phyloP scores from a whole-genome alignment of 208 protist genomes.

The Endotrypanum monterogeii region DNA sequence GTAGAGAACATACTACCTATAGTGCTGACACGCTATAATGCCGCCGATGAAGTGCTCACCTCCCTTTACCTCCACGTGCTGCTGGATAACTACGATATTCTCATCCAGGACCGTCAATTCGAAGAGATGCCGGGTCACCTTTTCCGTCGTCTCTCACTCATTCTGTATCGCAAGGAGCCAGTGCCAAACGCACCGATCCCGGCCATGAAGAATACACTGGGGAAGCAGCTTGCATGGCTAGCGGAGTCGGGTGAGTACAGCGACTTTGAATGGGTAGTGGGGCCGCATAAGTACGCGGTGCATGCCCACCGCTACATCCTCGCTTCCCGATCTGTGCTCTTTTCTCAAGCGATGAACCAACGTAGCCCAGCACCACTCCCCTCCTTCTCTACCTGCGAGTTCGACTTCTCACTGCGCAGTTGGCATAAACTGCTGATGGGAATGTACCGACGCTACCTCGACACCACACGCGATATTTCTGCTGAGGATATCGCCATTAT shows the following conservation, averaged over 20 bases:
- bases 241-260: constrained; percentile 87
- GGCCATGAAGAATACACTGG: constrained; percentile 69
- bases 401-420: constrained; percentile 83
- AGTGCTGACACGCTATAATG: constrained; percentile 84
- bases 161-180: constrained; percentile 67
- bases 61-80: constrained; percentile 83
- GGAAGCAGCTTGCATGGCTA: constrained; percentile 78
- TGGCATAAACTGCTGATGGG: constrained; percentile 79
- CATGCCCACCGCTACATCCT: constrained; percentile 83
- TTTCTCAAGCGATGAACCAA: constrained; percentile 71
- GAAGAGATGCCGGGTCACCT: constrained; percentile 90
- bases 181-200: constrained; percentile 71
- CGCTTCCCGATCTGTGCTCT: constrained; percentile 81
- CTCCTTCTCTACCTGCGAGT: constrained; percentile 56
- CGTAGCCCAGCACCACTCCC: constrained; percentile 49
- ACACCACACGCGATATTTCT: constrained; percentile 65
- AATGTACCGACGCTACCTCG: constrained; percentile 82
- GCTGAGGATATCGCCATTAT: constrained; percentile 86
- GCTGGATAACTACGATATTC: constrained; percentile 81
- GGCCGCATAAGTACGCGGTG: constrained; percentile 67
- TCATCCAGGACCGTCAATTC: constrained; percentile 88
- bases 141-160: constrained; percentile 88
- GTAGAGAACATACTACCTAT: constrained; percentile 86
- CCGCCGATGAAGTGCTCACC: constrained; percentile 82
- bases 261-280: constrained; percentile 79